Evolutionary conservation across 306 rosid genomes (phyloP).

Genomic region (Canavalia ensiformis): DNA sequence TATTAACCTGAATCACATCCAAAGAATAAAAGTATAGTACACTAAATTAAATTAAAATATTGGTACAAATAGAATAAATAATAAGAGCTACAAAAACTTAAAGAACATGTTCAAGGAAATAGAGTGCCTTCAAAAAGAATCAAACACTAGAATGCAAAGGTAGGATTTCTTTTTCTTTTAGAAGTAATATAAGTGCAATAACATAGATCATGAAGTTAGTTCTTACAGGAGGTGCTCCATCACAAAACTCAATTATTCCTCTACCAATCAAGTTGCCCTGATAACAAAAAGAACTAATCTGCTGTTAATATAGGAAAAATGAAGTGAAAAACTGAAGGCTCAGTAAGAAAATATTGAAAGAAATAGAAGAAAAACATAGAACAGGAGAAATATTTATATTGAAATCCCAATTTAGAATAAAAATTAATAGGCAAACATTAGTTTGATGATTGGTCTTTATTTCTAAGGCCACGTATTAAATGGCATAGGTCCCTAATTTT

Average conservation of each 20-base stretch:
- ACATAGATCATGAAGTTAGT: slow-evolving; percentile 32
- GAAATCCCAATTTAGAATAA: not conserved
- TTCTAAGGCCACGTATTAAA: not conserved
- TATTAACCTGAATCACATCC: slow-evolving; percentile 67
- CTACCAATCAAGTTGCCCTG: slow-evolving; percentile 85
- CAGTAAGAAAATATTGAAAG: not conserved
- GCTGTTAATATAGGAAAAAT: slow-evolving; percentile 7
- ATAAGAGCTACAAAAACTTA: not conserved
- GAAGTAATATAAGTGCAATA: slow-evolving; percentile 26
- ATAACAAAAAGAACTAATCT: slow-evolving; percentile 39
- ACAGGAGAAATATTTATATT: slow-evolving; percentile 1
- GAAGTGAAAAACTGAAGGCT: not conserved
- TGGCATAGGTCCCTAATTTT: not conserved
- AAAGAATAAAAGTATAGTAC: slow-evolving; percentile 23
- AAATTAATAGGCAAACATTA: not conserved
- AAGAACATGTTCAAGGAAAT: slow-evolving; percentile 1
- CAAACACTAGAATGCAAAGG: slow-evolving; percentile 5
- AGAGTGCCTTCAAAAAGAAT: not conserved
- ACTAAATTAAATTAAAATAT: slow-evolving; percentile 10
- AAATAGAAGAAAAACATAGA: slow-evolving; percentile 1
- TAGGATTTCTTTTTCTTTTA: slow-evolving; percentile 11
- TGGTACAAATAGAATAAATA: slow-evolving; percentile 19
- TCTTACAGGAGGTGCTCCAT: slow-evolving; percentile 90
- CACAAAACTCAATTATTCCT: slow-evolving; percentile 83
- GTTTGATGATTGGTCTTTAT: not conserved